Evolutionary conservation across 1,139 yeast genomes (phyloP).

Genomic region (Meyerozyma elateridarum): DNA sequence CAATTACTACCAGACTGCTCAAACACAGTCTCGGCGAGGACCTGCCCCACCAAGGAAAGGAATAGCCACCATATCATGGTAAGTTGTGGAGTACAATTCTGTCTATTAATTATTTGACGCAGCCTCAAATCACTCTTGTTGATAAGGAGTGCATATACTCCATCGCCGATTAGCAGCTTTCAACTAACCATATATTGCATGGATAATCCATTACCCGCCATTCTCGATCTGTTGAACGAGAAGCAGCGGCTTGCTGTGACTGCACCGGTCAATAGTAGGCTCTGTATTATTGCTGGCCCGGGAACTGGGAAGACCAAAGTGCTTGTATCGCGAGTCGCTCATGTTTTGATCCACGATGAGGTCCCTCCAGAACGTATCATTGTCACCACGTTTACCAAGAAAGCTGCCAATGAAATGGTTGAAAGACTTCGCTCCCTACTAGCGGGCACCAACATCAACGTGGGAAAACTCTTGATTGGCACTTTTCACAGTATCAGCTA

Average conservation of each 20-base stretch:
- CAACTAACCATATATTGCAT: too few species aligned
- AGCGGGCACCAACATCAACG: constrained; percentile 28
- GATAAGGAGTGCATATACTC: too few species aligned
- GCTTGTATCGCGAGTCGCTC: constrained; percentile 71
- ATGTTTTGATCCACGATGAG: constrained; percentile 47
- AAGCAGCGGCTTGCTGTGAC: constrained; percentile 61
- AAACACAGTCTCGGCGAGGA: too few species aligned
- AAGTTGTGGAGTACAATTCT: too few species aligned
- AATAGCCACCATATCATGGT: too few species aligned
- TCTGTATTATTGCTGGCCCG: constrained; percentile 89
- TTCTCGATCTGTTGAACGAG: constrained; percentile 38
- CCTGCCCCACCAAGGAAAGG: too few species aligned
- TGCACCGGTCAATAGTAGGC: constrained; percentile 44
- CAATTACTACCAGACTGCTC: too few species aligned
- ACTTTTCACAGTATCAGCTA: constrained; percentile 84
- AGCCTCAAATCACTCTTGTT: too few species aligned
- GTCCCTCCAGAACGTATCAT: constrained; percentile 59
- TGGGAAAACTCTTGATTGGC: constrained; percentile 57
- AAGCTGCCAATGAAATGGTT: constrained; percentile 81
- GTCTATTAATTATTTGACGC: too few species aligned
- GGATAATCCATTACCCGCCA: background rate
- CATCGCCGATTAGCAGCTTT: too few species aligned
- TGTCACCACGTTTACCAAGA: constrained; percentile 87
- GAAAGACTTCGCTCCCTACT: constrained; percentile 49
- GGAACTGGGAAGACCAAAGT: constrained; percentile 89